Percentiles rank a stretch among this genome's conserved stretches.
These are phyloP conservation scores for Inga leiocalycina DNA, from an alignment of 306 rosid genomes.

Conservation along the genomic window DNA sequence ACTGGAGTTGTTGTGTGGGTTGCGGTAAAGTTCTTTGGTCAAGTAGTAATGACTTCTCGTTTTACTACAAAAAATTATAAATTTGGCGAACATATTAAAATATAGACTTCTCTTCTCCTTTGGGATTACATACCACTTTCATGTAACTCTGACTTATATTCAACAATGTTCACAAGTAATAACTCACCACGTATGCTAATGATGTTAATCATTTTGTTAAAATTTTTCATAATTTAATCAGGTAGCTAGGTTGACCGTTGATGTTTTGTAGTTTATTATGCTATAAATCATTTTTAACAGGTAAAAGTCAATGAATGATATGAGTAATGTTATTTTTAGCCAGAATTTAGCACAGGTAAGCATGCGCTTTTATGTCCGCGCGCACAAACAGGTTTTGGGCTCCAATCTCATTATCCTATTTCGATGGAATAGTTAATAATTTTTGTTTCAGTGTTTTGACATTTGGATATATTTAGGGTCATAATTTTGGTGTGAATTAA, in stretches of 20 bases:
- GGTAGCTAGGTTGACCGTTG: not conserved
- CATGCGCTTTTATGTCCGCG: no score
- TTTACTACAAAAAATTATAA: not conserved
- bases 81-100: not conserved
- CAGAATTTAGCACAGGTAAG: not conserved
- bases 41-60: not conserved
- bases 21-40: not conserved
- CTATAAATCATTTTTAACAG: not conserved
- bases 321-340: not conserved
- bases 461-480: not conserved
- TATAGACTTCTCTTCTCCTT: not conserved
- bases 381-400: no score
- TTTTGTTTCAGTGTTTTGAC: not conserved
- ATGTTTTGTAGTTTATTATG: not conserved
- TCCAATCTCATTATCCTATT: no score
- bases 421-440: no score
- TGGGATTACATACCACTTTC: not conserved
- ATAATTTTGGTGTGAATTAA: not conserved
- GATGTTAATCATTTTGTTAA: not conserved
- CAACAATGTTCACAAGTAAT: not conserved
- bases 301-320: no score
- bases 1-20: not conserved
- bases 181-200: not conserved
- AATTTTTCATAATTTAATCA: not conserved
- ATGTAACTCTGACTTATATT: not conserved